A percentile compares a stretch with the other conserved stretches of the same genome.
Conservation (phyloP, 345 rosid species). For the Firmiana major region DNA sequence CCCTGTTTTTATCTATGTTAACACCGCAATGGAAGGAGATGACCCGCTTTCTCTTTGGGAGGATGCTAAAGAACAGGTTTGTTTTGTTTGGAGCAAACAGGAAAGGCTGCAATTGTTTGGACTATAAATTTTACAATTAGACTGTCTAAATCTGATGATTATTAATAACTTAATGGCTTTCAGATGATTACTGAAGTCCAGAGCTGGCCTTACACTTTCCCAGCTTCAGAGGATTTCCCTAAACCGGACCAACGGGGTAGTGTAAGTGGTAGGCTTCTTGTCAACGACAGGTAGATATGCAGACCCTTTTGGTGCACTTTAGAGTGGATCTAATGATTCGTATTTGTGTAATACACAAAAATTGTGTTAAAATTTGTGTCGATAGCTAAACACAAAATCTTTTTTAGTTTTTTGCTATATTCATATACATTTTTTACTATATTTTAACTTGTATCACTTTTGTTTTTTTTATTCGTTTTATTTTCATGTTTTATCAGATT, state of each 20-base stretch:
- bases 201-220: conserved; percentile 63
- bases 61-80: conserved; percentile 59
- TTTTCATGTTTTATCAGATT: too few relatives aligned
- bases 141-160: background rate
- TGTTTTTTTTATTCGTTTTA: too few relatives aligned
- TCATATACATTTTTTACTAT: too few relatives aligned
- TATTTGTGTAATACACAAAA: too few relatives aligned
- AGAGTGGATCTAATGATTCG: too few relatives aligned
- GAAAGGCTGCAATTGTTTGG: background rate
- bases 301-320: background rate
- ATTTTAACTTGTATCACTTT: too few relatives aligned
- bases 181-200: conserved; percentile 44
- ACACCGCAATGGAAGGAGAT: conserved; percentile 23
- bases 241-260: conserved; percentile 41
- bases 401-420: too few relatives aligned
- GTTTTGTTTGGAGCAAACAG: too few relatives aligned
- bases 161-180: background rate
- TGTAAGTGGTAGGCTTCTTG: conserved; percentile 42
- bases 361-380: too few relatives aligned
- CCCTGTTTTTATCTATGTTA: conserved; percentile 54
- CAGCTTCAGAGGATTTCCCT: conserved; percentile 54
- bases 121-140: background rate
- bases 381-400: too few relatives aligned
- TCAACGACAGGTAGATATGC: conserved; percentile 37
- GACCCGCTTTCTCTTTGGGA: conserved; percentile 45